Base-by-base conservation (phyloP, 2,329 filamentous ascomycete species). In the Aspergillus ibericus region DNA sequence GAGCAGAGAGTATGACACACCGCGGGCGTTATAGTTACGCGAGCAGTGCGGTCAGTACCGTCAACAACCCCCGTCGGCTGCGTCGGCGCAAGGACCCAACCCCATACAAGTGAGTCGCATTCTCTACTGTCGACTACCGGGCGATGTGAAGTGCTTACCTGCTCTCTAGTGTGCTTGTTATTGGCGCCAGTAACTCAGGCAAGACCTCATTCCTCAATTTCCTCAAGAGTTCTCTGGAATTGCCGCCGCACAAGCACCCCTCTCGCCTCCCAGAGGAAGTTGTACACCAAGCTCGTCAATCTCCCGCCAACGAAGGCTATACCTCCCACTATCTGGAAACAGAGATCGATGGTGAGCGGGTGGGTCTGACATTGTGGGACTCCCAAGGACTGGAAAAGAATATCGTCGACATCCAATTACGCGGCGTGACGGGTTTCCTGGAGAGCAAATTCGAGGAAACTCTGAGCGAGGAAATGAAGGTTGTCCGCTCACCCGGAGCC, bases 391-490 rank as follows among this genome's bases (percentile, higher is more conserved):
- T 99, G 56, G 93, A 99, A 77, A 96, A 93, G 83, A 95, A 91
- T 69, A 86, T 98, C 35, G 92, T 97, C 53, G 95, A 98, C 74
- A 85, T 98, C 64, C 95, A 99, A 77, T 82, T 99, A 65, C 87
- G 93, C 61, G 92, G 96, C 73, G 93, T 98, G 81, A 88, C 90
- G 34, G 84, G 89, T 8, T 99, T 99, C 78, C 81, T 99, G 59
- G 95, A 99, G 81, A 93, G 90, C 81, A 98, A 98, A 76, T 99
- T 99, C 68, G 93, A 99, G 75, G 95, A 99, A 71, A 98, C 95
- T 0, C 96, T 99, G 73, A 87, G 87, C 50, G 95, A 99, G 78
- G 95, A 99, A 80, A 96, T 96, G 84, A 98, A 97, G 81, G 93
- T 99, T 48, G 83, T 97, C 62, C 90, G 95, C 69, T 92, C 93